A percentile compares a stretch with the other conserved stretches of the same genome.
Conservation (phyloP, 768 basidiomycete genomes). For the Suillus plorans region DNA sequence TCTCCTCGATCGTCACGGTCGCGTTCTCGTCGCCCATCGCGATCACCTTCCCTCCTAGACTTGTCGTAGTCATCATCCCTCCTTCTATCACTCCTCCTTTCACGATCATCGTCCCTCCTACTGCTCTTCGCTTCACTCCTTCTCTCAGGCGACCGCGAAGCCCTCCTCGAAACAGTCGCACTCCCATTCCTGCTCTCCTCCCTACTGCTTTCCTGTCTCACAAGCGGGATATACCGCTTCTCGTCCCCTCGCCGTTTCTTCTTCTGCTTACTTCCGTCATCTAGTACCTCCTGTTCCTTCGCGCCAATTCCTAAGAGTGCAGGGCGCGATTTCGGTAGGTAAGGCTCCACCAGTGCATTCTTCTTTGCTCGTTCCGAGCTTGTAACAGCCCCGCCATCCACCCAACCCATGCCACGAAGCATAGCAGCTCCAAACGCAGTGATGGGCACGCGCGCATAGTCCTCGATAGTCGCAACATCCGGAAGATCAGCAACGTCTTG, state of each 20-base stretch:
- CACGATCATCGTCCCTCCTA: slow-evolving; percentile 14
- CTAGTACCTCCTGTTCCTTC: slow-evolving; percentile 75
- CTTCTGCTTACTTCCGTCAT: slow-evolving; percentile 60
- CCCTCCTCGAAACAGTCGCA: slow-evolving; percentile 45
- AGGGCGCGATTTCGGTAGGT: slow-evolving; percentile 79
- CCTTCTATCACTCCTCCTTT: slow-evolving; percentile 15
- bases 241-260: slow-evolving; percentile 52
- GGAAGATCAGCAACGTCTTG: slow-evolving; percentile 84
- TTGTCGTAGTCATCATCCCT: slow-evolving; percentile 12
- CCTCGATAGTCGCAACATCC: slow-evolving; percentile 71
- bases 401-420: slow-evolving; percentile 97
- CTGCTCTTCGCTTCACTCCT: slow-evolving; percentile 15
- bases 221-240: slow-evolving; percentile 79
- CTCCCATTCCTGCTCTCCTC: slow-evolving; percentile 37
- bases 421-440: slow-evolving; percentile 92
- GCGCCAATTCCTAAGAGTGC: slow-evolving; percentile 92
- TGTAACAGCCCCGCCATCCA: slow-evolving; percentile 72
- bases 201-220: slow-evolving; percentile 61
- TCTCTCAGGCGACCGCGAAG: slow-evolving; percentile 49
- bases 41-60: slow-evolving; percentile 14
- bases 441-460: slow-evolving; percentile 90
- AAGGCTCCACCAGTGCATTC: slow-evolving; percentile 69
- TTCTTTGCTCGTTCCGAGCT: slow-evolving; percentile 48
- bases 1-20: slow-evolving; percentile 32
- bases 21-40: slow-evolving; percentile 27